Evolutionary conservation across 371 early-diverging fungal species (phyloP).

Genomic region (Dinochytrium kinnereticum): DNA sequence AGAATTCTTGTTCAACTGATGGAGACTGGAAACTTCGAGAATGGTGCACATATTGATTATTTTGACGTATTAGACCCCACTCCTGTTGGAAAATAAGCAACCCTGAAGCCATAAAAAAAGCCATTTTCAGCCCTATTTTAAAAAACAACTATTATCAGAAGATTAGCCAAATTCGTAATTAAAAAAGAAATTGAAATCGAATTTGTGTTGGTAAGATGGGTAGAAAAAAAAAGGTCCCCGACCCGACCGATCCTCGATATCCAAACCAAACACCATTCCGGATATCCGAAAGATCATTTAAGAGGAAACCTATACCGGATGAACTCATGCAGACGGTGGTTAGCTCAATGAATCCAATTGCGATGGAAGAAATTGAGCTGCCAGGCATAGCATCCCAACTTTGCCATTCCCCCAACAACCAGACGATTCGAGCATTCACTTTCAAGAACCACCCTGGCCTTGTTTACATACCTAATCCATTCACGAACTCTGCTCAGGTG

Average conservation of each 20-base stretch:
- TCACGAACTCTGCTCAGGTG: conserved; percentile 69
- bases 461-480: conserved; percentile 75
- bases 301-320: conserved; percentile 56
- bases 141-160: neutral
- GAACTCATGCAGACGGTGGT: conserved; percentile 40
- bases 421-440: conserved; percentile 27
- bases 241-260: conserved; percentile 8
- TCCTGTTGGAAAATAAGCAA: conserved; percentile 5
- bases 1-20: conserved; percentile 63
- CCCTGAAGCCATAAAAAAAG: neutral
- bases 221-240: neutral
- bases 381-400: conserved; percentile 1
- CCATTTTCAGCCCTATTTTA: no score
- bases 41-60: conserved; percentile 84
- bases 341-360: neutral
- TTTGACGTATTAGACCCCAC: conserved; percentile 61
- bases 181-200: neutral
- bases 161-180: neutral
- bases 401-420: conserved; percentile 23
- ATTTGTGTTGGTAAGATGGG: neutral
- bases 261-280: conserved; percentile 78
- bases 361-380: neutral
- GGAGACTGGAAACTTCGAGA: conserved; percentile 59
- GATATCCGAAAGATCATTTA: conserved; percentile 72
- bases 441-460: conserved; percentile 59